A percentile compares a stretch with the other conserved stretches of the same genome.
Evolutionary conservation across 345 rosid species (phyloP).

Genomic region (Syzygium aromaticum): DNA sequence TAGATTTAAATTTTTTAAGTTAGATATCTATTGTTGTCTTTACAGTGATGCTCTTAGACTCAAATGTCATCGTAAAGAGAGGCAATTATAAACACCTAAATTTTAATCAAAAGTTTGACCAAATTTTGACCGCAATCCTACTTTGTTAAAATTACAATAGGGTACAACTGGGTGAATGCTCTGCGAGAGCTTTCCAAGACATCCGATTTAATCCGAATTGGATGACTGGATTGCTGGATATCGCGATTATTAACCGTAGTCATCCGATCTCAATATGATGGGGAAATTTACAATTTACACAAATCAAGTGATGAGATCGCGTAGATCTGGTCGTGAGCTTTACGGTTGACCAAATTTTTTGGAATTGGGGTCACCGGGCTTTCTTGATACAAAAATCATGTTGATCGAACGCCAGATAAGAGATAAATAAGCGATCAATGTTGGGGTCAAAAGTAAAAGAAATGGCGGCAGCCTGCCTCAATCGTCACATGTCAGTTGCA

Average conservation of each 20-base stretch:
- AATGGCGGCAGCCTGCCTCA: neutral
- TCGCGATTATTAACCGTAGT: no score
- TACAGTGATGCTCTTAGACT: no score
- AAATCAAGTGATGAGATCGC: neutral
- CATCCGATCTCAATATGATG: no score
- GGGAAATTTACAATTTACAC: neutral
- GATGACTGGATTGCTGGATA: neutral
- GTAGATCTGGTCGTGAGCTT: neutral
- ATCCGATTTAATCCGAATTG: neutral
- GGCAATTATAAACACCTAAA: neutral
- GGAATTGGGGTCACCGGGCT: neutral
- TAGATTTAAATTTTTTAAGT: no score
- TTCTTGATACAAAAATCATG: neutral
- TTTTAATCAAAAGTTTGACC: no score
- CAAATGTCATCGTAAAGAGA: rapidly evolving
- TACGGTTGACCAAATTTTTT: neutral
- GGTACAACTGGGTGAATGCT: neutral
- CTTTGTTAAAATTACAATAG: no score
- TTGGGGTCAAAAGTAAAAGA: neutral
- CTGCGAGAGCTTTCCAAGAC: neutral
- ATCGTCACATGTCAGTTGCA: neutral
- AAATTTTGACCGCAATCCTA: neutral
- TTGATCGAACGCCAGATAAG: no score
- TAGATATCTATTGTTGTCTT: no score
- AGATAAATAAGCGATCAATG: neutral